Evolutionary conservation across 2,329 filamentous ascomycete genomes (phyloP), one percentile per base, ranked within the genome.

Genomic region (Penicillium polonicum): DNA sequence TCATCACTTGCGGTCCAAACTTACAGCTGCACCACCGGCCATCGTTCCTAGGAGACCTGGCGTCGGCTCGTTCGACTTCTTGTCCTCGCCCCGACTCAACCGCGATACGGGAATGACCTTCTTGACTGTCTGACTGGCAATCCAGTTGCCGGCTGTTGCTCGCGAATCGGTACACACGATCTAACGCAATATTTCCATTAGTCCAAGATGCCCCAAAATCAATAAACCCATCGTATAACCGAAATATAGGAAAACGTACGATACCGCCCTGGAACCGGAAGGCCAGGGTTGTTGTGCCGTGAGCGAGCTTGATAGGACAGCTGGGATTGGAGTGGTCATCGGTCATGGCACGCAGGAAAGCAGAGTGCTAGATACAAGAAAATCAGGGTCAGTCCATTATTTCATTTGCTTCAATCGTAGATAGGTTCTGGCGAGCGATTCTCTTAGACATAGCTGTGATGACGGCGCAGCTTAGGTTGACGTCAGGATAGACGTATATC

Each of bases 221-320:
- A 55, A 55, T 12, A 46, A 15, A n/a, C 31, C 12, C 35, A 31
- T 38, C 9, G 10, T 25, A 35, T 13, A 35, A 50, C 12, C 45
- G 27, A 50, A 52, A 23, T 41, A 25, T 13, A 33, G 44, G 48
- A 35, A 21, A 57, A 65, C 72, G 62, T 76, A 76, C 73, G 79
- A 99, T 97, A 74, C 94, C 94, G 71, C 92, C 92, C 80, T 97
- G 88, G 84, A 97, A 99, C 74, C 93, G 88, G 85, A 99, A 99
- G 63, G 92, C 93, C 61, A 99, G 87, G 52, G 94, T 99, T 59
- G 94, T 99, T 61, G 94, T 99, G 74, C 94, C 94, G 85, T 99
- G 94, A 64, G 94, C 94, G 71, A 99, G 92, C 85, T 99, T 99
- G 85, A 99, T 99, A 68, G 94, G 94, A 79, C 92, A 97, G 79